phyloP scores from a whole-genome alignment of 305 asterid species.

The Fraxinus platypoda region DNA sequence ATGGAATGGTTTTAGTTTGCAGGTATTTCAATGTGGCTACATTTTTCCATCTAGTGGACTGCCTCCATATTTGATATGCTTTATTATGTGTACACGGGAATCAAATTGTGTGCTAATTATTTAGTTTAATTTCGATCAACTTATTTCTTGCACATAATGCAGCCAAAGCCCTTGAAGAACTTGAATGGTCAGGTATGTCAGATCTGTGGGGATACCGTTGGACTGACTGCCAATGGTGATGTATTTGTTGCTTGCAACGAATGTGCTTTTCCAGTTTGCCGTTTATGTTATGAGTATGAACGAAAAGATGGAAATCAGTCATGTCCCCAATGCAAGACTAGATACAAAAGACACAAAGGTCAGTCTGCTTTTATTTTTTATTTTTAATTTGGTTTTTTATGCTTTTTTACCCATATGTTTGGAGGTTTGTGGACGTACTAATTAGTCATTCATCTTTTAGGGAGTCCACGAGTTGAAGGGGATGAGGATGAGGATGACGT shows the following conservation, averaged over 20 bases:
- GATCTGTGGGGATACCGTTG: slow-evolving; percentile 60
- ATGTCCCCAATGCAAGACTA: slow-evolving; percentile 62
- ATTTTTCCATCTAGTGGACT: background rate
- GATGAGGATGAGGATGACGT: slow-evolving; percentile 73
- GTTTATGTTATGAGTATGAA: slow-evolving; percentile 63
- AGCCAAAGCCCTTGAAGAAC: slow-evolving; percentile 41
- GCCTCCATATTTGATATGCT: background rate
- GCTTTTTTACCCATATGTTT: background rate
- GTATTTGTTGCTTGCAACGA: slow-evolving; percentile 64
- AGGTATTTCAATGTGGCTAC: no score
- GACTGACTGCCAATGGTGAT: slow-evolving; percentile 47
- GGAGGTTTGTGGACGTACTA: background rate
- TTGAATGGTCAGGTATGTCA: slow-evolving; percentile 56
- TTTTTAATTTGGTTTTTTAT: background rate
- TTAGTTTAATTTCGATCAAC: slow-evolving; percentile 8
- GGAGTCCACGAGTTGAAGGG: slow-evolving; percentile 75
- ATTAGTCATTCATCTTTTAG: slow-evolving; percentile 28
- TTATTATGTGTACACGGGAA: background rate
- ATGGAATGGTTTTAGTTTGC: background rate
- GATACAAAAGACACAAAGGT: slow-evolving; percentile 53
- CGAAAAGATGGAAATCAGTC: slow-evolving; percentile 59
- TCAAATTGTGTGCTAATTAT: background rate
- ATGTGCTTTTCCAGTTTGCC: slow-evolving; percentile 64
- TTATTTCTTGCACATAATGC: slow-evolving; percentile 21
- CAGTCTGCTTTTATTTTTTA: background rate